Evolutionary conservation across 1,139 yeast species (phyloP).

Genomic region (Taiozyma onychis): DNA sequence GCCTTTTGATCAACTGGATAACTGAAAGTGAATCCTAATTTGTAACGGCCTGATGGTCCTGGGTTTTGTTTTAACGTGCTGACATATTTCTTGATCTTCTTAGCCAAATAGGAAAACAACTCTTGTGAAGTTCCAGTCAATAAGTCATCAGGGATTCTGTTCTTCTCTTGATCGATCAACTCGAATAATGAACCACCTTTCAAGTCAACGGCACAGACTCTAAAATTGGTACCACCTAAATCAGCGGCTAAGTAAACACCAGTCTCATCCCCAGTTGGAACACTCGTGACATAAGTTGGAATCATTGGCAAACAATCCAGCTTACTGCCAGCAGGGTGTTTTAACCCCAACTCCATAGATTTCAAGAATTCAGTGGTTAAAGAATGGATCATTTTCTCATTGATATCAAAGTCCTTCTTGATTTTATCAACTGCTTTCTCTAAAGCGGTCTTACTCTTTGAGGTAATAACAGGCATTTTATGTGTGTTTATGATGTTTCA

Average conservation of each 20-base stretch:
- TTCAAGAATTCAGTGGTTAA: slow-evolving; percentile 60
- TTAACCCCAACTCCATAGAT: slow-evolving; percentile 59
- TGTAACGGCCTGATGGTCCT: slow-evolving; percentile 34
- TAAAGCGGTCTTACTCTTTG: slow-evolving; percentile 7
- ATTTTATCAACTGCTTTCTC: slow-evolving; percentile 39
- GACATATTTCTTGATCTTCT: slow-evolving; percentile 56
- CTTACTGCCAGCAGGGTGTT: slow-evolving; percentile 25
- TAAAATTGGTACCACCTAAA: slow-evolving; percentile 80
- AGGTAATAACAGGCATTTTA: background rate
- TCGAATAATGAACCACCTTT: slow-evolving; percentile 38
- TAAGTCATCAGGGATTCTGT: slow-evolving; percentile 64
- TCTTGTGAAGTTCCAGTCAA: slow-evolving; percentile 56
- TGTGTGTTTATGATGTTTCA: too few species aligned
- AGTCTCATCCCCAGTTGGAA: slow-evolving; percentile 75
- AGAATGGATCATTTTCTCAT: slow-evolving; percentile 43
- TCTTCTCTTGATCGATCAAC: slow-evolving; percentile 62
- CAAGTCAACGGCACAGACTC: slow-evolving; percentile 78
- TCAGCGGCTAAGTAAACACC: slow-evolving; percentile 80
- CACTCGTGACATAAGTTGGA: slow-evolving; percentile 72
- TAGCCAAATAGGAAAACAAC: slow-evolving; percentile 66
- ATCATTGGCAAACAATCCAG: slow-evolving; percentile 64
- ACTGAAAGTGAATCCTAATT: slow-evolving; percentile 89
- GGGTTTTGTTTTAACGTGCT: slow-evolving; percentile 45
- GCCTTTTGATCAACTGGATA: slow-evolving; percentile 88
- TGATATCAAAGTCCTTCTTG: slow-evolving; percentile 48